Evolutionary conservation across 208 protist species (phyloP), one percentile per base, ranked within the genome.

Genomic region (Acanthamoeba healyi): DNA sequence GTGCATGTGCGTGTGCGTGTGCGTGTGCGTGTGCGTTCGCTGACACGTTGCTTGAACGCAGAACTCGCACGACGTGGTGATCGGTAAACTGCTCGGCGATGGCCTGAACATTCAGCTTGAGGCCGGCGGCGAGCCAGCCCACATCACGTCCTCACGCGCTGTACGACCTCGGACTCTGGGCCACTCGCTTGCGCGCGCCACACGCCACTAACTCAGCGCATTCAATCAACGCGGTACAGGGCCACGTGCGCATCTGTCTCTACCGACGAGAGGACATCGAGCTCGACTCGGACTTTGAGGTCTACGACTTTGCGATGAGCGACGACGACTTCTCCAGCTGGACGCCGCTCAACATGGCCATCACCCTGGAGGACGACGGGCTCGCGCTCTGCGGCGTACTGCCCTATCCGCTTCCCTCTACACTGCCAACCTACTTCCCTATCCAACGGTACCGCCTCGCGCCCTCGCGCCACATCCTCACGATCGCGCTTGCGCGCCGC

Each of bases 11-110:
- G 70, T n/a, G n/a, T n/a, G n/a, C n/a, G n/a, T n/a, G n/a, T n/a
- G n/a, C n/a, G n/a, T n/a, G n/a, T n/a, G n/a, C n/a, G n/a, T n/a
- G n/a, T n/a, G n/a, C n/a, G n/a, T n/a, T n/a, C n/a, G n/a, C n/a
- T n/a, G n/a, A n/a, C n/a, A n/a, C n/a, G n/a, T n/a, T n/a, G n/a
- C n/a, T n/a, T n/a, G n/a, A n/a, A n/a, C 49, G 49, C 56, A 82
- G 77, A 86, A 86, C 34, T 86, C 77, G 29, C 77, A 86, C 44
- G 44, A 38, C 17, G 77, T 86, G 10, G 77, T 86, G 32, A 29
- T 86, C 0, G 77, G 77, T 14, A 40, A 86, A 38, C 77, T 86
- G 9, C 54, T 86, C 14, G 77, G 77, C 46, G 32, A 86, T 42
- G 77, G 77, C 17, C 44, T 86, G 2, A 10, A 26, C 9, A 86